A percentile compares a stretch with the other conserved stretches of the same genome.
These are phyloP conservation scores for Phaseolus coccineus DNA, from an alignment of 331 rosid species.

Conservation along the genomic window DNA sequence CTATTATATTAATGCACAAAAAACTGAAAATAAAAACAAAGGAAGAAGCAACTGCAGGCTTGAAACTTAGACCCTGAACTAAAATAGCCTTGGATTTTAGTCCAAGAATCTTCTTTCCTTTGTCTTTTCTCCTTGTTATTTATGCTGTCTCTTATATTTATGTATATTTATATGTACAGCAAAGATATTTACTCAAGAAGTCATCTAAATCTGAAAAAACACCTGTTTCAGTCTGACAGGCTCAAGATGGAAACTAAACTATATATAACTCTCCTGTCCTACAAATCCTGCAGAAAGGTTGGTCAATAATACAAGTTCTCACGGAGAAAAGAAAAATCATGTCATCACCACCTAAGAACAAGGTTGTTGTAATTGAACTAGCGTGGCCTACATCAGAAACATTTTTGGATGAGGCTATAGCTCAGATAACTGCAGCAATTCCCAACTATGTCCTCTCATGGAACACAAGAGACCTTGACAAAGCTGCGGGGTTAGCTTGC, in stretches of 20 bases:
- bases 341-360: slow-evolving; percentile 28
- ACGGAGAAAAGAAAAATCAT: slow-evolving; percentile 16
- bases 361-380: slow-evolving; percentile 7
- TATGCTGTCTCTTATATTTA: slow-evolving; percentile 35
- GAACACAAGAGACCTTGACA: slow-evolving; percentile 67
- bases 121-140: slow-evolving; percentile 45
- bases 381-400: slow-evolving; percentile 13
- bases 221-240: slow-evolving; percentile 47
- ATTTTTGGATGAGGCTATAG: background rate
- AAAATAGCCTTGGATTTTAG: slow-evolving; percentile 36
- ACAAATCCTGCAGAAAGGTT: slow-evolving; percentile 34
- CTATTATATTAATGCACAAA: background rate
- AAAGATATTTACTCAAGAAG: slow-evolving; percentile 47
- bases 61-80: slow-evolving; percentile 10
- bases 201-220: slow-evolving; percentile 45
- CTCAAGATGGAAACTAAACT: slow-evolving; percentile 40
- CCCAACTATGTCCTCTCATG: slow-evolving; percentile 62
- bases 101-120: slow-evolving; percentile 49
- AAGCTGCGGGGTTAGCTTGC: slow-evolving; percentile 82
- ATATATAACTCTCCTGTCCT: slow-evolving; percentile 40
- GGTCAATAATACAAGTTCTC: slow-evolving; percentile 36
- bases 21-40: slow-evolving; percentile 5
- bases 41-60: slow-evolving; percentile 17
- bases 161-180: slow-evolving; percentile 46
- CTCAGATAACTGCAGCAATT: background rate